Conservation (phyloP, 208 protist species). For the Kentomonas sorsogonicus region DNA sequence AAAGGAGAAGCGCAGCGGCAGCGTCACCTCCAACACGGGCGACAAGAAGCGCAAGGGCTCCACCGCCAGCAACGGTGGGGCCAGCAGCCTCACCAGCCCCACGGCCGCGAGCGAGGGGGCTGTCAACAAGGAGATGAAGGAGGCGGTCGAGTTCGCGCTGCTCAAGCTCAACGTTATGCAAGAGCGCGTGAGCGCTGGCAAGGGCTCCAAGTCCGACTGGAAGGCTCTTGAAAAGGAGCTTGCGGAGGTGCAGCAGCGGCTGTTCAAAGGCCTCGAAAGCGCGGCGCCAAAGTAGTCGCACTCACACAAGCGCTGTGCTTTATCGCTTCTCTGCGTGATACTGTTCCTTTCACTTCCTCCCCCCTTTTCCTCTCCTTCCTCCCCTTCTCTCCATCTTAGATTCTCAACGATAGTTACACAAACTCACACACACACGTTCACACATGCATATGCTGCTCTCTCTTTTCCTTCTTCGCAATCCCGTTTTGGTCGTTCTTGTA, state of each 20-base stretch:
- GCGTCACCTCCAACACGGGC: too few relatives aligned
- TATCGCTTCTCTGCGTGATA: neutral
- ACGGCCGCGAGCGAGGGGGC: neutral
- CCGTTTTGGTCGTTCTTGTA: too few relatives aligned
- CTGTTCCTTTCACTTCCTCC: neutral
- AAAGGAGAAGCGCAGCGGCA: neutral
- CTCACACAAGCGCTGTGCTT: neutral
- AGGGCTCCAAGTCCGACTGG: constrained; percentile 13
- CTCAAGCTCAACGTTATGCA: constrained; percentile 46
- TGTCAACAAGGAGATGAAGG: constrained; percentile 10
- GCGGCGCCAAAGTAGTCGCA: neutral
- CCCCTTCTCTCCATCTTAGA: neutral
- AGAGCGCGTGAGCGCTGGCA: constrained; percentile 19
- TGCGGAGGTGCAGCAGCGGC: constrained; percentile 23
- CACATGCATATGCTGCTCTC: too few relatives aligned
- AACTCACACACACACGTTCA: too few relatives aligned
- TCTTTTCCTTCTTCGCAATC: constrained; percentile 20
- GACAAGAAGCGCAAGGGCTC: too few relatives aligned
- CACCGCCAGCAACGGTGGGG: too few relatives aligned
- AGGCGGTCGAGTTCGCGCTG: constrained; percentile 45
- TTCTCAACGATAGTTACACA: neutral
- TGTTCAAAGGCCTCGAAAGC: constrained; percentile 27
- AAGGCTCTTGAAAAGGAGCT: constrained; percentile 14
- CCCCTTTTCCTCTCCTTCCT: neutral
- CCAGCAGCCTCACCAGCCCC: too few relatives aligned